Evolutionary conservation across 75 land plant species (phyloP), one percentile per base, ranked within the genome.

Genomic region (Sequoia sempervirens): DNA sequence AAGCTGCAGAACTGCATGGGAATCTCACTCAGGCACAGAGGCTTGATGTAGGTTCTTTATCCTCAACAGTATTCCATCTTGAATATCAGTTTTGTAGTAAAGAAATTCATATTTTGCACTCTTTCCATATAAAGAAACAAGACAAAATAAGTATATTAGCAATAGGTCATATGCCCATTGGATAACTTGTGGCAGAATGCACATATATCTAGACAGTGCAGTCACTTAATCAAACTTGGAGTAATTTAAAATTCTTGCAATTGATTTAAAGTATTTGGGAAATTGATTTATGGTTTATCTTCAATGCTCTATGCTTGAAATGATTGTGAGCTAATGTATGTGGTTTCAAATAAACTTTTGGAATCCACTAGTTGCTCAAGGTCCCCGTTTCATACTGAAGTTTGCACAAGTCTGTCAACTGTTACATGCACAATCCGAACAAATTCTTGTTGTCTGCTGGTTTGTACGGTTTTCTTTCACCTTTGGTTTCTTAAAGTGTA

Each of bases 1-100:
- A 90, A 89, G 98, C 99, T 82, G 96, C 98, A 75, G 99, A 97
- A 85, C 98, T 97, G 82, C 99, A 97, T 88, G 99, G 98, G 40
- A 91, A 97, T 88, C 96, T 96, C 75, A 97, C 99, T 18, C 99
- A 97, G 81, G 94, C 88, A 74, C 98, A 96, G 85, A 92, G 99
- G 56, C 98, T 97, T 88, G 98, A 94, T 81, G 99, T 97, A 80
- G 82, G 94, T 85, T 64, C 32, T 28, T 83, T 30, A 23, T 41
- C 15, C 28, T 41, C n/a, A 61, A 85, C 26, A 17, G 58, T 46
- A 61, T 75, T 5, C 18, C 36, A 79, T 36, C 43, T 45, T 36
- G 37, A 43, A 83, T 18, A 40, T 79, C 26, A 8, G 26, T 73
- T 83, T 37, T 83, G 12, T 40, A 38, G 9, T 17, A 83, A 9